Conservation (phyloP, 345 rosid genomes). For the Moringa oleifera region DNA sequence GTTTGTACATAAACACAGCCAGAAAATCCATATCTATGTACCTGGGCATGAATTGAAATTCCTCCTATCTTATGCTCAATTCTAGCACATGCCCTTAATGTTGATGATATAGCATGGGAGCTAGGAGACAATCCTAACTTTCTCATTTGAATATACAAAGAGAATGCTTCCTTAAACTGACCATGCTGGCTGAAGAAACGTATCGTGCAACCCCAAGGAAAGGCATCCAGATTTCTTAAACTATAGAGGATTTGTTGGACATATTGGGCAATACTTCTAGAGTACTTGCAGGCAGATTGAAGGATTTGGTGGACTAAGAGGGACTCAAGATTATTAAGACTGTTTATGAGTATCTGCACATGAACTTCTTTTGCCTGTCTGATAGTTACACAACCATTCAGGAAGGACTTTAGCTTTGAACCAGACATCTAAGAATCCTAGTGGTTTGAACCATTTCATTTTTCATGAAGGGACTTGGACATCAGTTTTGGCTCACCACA, state of each 20-base stretch:
- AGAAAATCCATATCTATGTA: slow-evolving; percentile 42
- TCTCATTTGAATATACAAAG: slow-evolving; percentile 45
- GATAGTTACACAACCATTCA: slow-evolving; percentile 24
- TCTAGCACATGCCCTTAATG: slow-evolving; percentile 54
- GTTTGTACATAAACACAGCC: slow-evolving; percentile 68
- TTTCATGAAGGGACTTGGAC: background rate
- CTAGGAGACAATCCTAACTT: slow-evolving; percentile 40
- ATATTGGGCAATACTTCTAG: slow-evolving; percentile 31
- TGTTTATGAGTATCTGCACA: slow-evolving; percentile 36
- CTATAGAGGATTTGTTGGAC: slow-evolving; percentile 35
- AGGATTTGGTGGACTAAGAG: slow-evolving; percentile 44
- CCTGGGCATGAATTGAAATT: slow-evolving; percentile 45
- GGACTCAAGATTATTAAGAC: slow-evolving; percentile 33
- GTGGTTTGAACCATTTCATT: background rate
- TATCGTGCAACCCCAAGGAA: slow-evolving; percentile 58
- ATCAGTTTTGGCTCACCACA: background rate
- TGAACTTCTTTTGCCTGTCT: slow-evolving; percentile 48
- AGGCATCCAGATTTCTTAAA: slow-evolving; percentile 30
- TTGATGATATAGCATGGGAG: slow-evolving; percentile 57
- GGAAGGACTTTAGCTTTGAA: slow-evolving; percentile 26
- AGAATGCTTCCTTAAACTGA: slow-evolving; percentile 43
- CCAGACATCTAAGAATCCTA: slow-evolving; percentile 17
- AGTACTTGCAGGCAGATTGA: slow-evolving; percentile 27
- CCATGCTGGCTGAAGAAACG: slow-evolving; percentile 53
- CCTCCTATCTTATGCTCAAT: slow-evolving; percentile 30